Conservation (phyloP, 2,329 filamentous ascomycete genomes). For the Penicillium sp. region DNA sequence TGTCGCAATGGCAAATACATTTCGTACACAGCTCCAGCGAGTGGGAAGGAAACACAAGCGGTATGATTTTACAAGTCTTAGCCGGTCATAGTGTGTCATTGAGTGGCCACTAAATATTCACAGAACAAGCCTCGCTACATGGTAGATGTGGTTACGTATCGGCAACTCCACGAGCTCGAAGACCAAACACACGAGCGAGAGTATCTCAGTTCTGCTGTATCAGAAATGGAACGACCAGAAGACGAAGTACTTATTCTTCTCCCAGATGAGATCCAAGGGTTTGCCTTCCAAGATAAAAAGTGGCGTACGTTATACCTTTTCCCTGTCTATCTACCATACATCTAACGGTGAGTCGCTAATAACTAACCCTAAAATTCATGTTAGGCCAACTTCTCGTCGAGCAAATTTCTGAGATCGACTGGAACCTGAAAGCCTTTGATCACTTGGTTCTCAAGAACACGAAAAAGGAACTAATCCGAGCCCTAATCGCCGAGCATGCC, state of each 20-base stretch:
- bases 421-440: not conserved
- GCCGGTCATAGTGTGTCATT: not conserved
- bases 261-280: not conserved
- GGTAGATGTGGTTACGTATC: not conserved
- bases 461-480: not conserved
- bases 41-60: too few species aligned
- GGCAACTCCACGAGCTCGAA: not conserved
- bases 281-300: conserved; percentile 5
- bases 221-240: not conserved
- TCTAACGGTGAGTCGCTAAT: too few species aligned
- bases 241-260: not conserved
- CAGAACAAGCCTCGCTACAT: not conserved
- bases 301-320: not conserved
- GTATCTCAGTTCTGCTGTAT: not conserved
- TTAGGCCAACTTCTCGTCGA: not conserved
- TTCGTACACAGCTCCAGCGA: too few species aligned
- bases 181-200: not conserved
- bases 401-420: not conserved
- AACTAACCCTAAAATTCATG: not conserved
- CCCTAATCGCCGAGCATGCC: not conserved
- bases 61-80: not conserved
- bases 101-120: too few species aligned
- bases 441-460: not conserved
- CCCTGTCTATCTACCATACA: not conserved
- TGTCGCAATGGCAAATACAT: too few species aligned